A percentile compares a stretch with the other conserved stretches of the same genome.
phyloP scores from a whole-genome alignment of 1,284 basidiomycete species.

The Cryptococcus wingfieldii region DNA sequence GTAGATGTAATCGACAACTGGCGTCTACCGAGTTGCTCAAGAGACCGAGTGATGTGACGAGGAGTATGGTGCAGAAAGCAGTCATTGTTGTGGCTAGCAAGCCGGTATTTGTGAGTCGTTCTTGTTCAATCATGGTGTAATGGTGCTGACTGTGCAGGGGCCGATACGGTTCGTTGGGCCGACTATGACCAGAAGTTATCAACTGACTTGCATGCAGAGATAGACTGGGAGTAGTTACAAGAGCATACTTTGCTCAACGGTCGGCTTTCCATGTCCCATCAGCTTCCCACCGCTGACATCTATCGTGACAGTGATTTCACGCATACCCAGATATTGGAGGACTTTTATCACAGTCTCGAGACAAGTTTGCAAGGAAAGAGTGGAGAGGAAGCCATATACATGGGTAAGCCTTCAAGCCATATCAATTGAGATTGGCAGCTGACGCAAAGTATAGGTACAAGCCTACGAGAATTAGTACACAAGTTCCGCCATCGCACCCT shows the following conservation, averaged over 20 bases:
- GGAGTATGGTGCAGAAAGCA: conserved; percentile 95
- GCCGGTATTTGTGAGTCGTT: conserved; percentile 65
- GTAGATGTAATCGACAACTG: conserved; percentile 92
- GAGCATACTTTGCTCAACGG: conserved; percentile 81
- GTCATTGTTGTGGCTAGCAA: conserved; percentile 89
- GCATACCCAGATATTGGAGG: conserved; percentile 74
- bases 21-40: conserved; percentile 73
- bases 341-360: conserved; percentile 73
- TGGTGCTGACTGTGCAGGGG: conserved; percentile 29
- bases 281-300: neutral
- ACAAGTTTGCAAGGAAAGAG: conserved; percentile 38
- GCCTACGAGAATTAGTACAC: conserved; percentile 85
- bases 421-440: neutral
- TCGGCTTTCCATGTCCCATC: conserved; percentile 15
- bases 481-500: conserved; percentile 90
- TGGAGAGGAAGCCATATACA: conserved; percentile 46
- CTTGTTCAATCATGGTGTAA: neutral
- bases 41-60: conserved; percentile 81
- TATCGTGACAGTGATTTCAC: conserved; percentile 65
- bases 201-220: conserved; percentile 55
- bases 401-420: conserved; percentile 26
- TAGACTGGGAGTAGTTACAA: conserved; percentile 92
- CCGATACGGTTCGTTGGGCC: conserved; percentile 31
- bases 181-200: neutral
- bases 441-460: conserved; percentile 60